Conservation (phyloP, 169 alveolate genomes). For the Plasmodium adleri region DNA sequence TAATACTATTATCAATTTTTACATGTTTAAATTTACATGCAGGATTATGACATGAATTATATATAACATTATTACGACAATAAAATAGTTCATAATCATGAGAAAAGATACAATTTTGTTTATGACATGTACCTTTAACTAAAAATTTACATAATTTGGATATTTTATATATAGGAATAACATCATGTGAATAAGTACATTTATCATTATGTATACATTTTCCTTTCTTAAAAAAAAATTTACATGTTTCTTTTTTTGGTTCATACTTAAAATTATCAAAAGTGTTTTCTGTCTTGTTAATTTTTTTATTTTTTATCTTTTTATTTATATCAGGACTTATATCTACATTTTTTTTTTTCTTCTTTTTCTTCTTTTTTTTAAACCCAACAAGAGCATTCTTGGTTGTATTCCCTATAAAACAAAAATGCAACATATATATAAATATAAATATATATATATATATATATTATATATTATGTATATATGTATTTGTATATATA, state of each 20-base stretch:
- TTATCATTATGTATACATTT: conserved; percentile 81
- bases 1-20: conserved; percentile 25
- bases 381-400: background rate
- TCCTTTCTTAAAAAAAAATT: conserved; percentile 82
- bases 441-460: background rate
- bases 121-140: conserved; percentile 76
- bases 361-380: conserved; percentile 25
- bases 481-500: background rate
- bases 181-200: conserved; percentile 85
- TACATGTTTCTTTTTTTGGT: conserved; percentile 77
- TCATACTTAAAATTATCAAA: conserved; percentile 20
- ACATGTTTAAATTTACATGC: conserved; percentile 82
- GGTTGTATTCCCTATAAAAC: conserved; percentile 18
- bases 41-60: conserved; percentile 77
- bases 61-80: conserved; percentile 81
- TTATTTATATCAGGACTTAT: background rate
- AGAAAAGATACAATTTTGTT: conserved; percentile 83
- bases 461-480: background rate
- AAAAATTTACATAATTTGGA: conserved; percentile 83
- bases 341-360: conserved; percentile 28
- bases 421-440: background rate
- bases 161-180: conserved; percentile 85
- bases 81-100: conserved; percentile 82
- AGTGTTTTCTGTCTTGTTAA: background rate
- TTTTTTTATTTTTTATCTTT: conserved; percentile 10